phyloP scores from a whole-genome alignment of 345 rosid genomes.

The Reutealis trisperma region DNA sequence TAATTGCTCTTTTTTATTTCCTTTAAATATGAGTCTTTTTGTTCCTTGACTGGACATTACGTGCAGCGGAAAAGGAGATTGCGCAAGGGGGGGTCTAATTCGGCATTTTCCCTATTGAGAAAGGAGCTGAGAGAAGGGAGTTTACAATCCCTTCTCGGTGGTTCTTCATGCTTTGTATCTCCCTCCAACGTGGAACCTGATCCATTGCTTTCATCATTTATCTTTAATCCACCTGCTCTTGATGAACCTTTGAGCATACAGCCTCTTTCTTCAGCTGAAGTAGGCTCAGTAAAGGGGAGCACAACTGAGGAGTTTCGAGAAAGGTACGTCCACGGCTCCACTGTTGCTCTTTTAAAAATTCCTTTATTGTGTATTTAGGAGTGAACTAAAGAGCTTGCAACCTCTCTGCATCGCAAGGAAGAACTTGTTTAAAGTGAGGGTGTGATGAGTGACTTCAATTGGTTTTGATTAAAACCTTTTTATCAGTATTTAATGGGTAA shows the following conservation, averaged over 20 bases:
- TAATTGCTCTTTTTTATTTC: background rate
- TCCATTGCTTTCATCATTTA: conserved; percentile 68
- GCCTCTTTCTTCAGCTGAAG: conserved; percentile 34
- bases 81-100: conserved; percentile 58
- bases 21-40: conserved; percentile 7
- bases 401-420: background rate
- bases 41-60: conserved; percentile 64
- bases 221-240: conserved; percentile 41
- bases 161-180: conserved; percentile 53
- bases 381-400: background rate
- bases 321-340: conserved; percentile 34
- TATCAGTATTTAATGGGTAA: no score
- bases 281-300: conserved; percentile 34
- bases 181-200: conserved; percentile 64
- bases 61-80: conserved; percentile 70
- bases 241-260: conserved; percentile 34
- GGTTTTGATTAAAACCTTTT: background rate
- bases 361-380: background rate
- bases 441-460: background rate
- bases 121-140: conserved; percentile 71
- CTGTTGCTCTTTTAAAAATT: background rate
- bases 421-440: background rate
- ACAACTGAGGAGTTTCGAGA: conserved; percentile 34
- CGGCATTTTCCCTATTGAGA: conserved; percentile 59
- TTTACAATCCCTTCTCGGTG: conserved; percentile 63